A percentile compares a stretch with the other conserved stretches of the same genome.
Conservation (phyloP, 2,329 filamentous ascomycete genomes). For the Penicillium vulpinum region DNA sequence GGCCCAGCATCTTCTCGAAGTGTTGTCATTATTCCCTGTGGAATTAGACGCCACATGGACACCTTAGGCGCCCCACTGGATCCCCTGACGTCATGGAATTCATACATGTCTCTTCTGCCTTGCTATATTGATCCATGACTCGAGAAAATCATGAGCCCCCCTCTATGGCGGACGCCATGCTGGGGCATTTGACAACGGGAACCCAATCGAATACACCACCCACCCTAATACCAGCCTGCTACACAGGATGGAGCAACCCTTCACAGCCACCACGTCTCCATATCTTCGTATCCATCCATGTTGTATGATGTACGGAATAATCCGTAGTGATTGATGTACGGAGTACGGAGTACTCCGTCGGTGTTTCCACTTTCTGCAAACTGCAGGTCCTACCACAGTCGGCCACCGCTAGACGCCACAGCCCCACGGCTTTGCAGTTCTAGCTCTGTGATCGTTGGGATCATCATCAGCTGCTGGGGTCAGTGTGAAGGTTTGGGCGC, state of each 20-base stretch:
- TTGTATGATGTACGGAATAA: not conserved
- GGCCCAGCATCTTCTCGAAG: too few species aligned
- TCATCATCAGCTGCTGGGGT: not conserved
- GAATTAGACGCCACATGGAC: not conserved
- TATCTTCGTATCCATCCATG: not conserved
- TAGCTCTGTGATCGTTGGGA: not conserved
- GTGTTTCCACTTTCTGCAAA: not conserved
- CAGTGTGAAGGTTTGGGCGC: not conserved
- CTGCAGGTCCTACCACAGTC: not conserved
- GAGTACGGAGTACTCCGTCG: not conserved
- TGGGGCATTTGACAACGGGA: not conserved
- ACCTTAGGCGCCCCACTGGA: not conserved
- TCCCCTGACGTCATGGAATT: not conserved
- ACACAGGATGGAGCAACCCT: not conserved
- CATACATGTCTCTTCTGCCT: not conserved
- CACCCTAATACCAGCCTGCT: too few species aligned
- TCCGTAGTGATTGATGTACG: not conserved
- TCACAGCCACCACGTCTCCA: not conserved
- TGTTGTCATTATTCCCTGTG: too few species aligned
- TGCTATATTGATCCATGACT: not conserved
- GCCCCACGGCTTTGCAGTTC: slow-evolving; percentile 8
- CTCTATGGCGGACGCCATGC: not conserved
- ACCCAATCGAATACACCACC: not conserved
- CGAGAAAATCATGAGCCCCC: not conserved
- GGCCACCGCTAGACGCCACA: slow-evolving; percentile 12